phyloP scores from a whole-genome alignment of 75 land plant species.

The Selaginella moellendorffii region DNA sequence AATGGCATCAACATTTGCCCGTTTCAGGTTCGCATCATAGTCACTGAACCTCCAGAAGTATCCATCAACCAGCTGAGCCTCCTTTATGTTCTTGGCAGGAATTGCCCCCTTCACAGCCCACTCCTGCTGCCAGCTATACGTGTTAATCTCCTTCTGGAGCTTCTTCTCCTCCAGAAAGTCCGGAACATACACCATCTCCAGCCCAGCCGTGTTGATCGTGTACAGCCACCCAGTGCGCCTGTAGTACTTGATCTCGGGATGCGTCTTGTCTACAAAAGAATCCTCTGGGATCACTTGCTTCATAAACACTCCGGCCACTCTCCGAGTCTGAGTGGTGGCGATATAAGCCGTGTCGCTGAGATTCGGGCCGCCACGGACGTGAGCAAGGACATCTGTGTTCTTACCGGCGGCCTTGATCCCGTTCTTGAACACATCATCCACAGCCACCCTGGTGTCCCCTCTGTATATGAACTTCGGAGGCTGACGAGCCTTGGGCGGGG shows the following conservation, averaged over 20 bases:
- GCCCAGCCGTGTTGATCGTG: neutral
- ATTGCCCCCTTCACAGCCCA: slow-evolving; percentile 3
- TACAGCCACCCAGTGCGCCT: neutral
- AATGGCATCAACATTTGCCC: neutral
- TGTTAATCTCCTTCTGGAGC: neutral
- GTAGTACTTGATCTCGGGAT: neutral
- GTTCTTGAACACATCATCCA: neutral
- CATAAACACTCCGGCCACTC: neutral
- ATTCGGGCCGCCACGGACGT: slow-evolving; percentile 3
- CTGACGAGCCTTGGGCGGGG: neutral
- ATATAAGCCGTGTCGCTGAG: neutral
- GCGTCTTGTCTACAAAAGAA: neutral
- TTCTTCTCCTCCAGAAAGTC: neutral
- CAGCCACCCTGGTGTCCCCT: neutral
- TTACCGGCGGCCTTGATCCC: neutral
- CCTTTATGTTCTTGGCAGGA: neutral
- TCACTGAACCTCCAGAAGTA: slow-evolving; percentile 1
- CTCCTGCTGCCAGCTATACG: neutral
- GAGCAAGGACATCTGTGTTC: neutral
- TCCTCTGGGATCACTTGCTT: neutral
- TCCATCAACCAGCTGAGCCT: neutral
- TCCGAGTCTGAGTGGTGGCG: neutral
- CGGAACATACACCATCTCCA: slow-evolving; percentile 1
- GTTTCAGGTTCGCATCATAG: neutral
- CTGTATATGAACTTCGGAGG: neutral